Evolutionary conservation across 768 basidiomycete genomes (phyloP).

Genomic region (Pulveroboletus frians): DNA sequence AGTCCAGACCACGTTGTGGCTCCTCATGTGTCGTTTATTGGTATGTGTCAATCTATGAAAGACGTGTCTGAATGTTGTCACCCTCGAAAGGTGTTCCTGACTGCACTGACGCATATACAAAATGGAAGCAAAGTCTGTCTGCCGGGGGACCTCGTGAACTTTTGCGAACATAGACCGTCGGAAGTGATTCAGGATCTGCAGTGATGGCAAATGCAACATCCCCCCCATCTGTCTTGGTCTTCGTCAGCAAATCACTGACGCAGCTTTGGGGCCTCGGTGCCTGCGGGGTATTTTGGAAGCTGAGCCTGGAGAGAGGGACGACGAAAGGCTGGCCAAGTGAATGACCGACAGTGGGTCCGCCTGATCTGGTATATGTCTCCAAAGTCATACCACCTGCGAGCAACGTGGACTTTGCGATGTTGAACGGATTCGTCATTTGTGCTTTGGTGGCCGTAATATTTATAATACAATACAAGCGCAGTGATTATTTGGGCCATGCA

Average conservation of each 20-base stretch:
- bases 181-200: slow-evolving; percentile 56
- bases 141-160: slow-evolving; percentile 47
- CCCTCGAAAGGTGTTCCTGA: slow-evolving; percentile 49
- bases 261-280: slow-evolving; percentile 31
- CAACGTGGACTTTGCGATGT: slow-evolving; percentile 3
- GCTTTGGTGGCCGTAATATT: slow-evolving; percentile 1
- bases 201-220: slow-evolving; percentile 46
- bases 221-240: slow-evolving; percentile 40
- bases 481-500: background rate
- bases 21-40: slow-evolving; percentile 67
- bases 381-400: background rate
- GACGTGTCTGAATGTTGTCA: background rate
- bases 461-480: background rate
- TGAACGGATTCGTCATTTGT: background rate
- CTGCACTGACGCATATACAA: slow-evolving; percentile 55
- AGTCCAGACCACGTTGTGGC: slow-evolving; percentile 45
- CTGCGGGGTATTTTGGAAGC: slow-evolving; percentile 37
- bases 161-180: slow-evolving; percentile 49
- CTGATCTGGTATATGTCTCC: slow-evolving; percentile 11
- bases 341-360: slow-evolving; percentile 38
- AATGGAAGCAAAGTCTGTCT: slow-evolving; percentile 54
- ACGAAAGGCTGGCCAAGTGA: slow-evolving; percentile 42
- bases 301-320: slow-evolving; percentile 46
- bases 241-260: slow-evolving; percentile 38
- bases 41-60: slow-evolving; percentile 31